A percentile compares a stretch with the other conserved stretches of the same genome.
phyloP scores from a whole-genome alignment of 176 grass and related monocot species.

The Lolium multiflorum region DNA sequence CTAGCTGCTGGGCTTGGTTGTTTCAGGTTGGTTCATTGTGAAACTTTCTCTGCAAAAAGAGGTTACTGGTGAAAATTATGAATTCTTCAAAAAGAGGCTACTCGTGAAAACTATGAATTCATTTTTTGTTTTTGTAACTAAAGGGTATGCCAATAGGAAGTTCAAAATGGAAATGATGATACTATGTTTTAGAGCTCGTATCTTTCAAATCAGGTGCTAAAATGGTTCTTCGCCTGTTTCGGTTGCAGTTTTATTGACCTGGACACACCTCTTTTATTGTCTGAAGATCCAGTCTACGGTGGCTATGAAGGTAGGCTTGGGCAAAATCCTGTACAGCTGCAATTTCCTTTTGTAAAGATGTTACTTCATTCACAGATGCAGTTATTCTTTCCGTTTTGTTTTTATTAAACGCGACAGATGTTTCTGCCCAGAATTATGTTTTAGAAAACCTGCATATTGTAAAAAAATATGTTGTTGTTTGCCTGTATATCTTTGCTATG shows the following conservation, averaged over 20 bases:
- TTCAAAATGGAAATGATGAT: no score
- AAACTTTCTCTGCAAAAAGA: not conserved
- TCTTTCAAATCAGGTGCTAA: not conserved
- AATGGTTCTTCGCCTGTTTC: conserved; percentile 20
- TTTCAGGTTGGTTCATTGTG: conserved; percentile 67
- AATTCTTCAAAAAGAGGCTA: no score
- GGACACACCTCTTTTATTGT: conserved; percentile 80
- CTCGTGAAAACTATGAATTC: no score
- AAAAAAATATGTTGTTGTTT: not conserved
- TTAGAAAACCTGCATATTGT: not conserved
- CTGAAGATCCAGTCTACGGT: conserved; percentile 85
- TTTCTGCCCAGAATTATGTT: not conserved
- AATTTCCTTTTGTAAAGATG: not conserved
- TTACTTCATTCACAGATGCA: not conserved
- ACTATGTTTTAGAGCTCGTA: not conserved
- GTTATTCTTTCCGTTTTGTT: not conserved
- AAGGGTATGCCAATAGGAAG: no score
- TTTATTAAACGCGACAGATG: not conserved
- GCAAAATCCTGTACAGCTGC: not conserved
- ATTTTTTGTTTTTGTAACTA: no score
- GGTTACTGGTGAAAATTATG: not conserved
- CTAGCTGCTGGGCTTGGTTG: conserved; percentile 92
- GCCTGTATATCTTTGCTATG: not conserved
- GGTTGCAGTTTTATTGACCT: conserved; percentile 90
- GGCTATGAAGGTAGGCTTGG: conserved; percentile 82